Evolutionary conservation across 441 rosid genomes (phyloP).

Genomic region (Croton setiger): DNA sequence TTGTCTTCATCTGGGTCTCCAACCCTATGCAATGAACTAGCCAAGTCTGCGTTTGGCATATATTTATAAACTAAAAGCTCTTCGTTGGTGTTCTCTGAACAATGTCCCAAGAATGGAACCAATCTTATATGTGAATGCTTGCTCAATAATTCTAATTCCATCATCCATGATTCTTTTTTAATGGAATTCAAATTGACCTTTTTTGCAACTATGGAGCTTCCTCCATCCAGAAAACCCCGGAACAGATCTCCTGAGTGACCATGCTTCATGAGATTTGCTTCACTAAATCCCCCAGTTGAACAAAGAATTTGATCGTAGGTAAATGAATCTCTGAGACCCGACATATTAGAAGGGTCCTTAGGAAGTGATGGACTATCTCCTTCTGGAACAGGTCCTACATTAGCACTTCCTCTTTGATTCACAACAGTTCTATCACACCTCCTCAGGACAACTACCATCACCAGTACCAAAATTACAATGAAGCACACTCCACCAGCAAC

Average conservation of each 20-base stretch:
- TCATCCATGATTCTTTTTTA: conserved; percentile 45
- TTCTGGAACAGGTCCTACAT: conserved; percentile 56
- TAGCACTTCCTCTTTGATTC: conserved; percentile 44
- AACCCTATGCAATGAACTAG: conserved; percentile 64
- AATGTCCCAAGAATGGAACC: conserved; percentile 82
- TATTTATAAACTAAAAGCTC: conserved; percentile 76
- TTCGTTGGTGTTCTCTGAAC: conserved; percentile 66
- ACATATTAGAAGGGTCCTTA: conserved; percentile 36
- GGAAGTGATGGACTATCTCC: conserved; percentile 45
- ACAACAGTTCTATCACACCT: conserved; percentile 34
- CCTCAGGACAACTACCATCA: conserved; percentile 40
- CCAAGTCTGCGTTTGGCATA: conserved; percentile 83
- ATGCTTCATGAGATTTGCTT: conserved; percentile 64
- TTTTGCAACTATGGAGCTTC: conserved; percentile 52
- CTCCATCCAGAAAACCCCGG: conserved; percentile 59
- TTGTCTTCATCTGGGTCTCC: conserved; percentile 43
- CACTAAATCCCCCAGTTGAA: conserved; percentile 57
- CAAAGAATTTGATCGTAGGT: conserved; percentile 55
- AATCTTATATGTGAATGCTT: conserved; percentile 63
- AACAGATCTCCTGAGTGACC: conserved; percentile 93
- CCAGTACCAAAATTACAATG: conserved; percentile 39
- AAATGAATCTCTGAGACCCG: conserved; percentile 60
- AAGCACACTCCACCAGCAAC: conserved; percentile 63
- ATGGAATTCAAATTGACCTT: conserved; percentile 44
- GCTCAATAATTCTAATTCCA: conserved; percentile 70